Conservation (phyloP, 345 rosid genomes). For the Aquilaria malaccensis region DNA sequence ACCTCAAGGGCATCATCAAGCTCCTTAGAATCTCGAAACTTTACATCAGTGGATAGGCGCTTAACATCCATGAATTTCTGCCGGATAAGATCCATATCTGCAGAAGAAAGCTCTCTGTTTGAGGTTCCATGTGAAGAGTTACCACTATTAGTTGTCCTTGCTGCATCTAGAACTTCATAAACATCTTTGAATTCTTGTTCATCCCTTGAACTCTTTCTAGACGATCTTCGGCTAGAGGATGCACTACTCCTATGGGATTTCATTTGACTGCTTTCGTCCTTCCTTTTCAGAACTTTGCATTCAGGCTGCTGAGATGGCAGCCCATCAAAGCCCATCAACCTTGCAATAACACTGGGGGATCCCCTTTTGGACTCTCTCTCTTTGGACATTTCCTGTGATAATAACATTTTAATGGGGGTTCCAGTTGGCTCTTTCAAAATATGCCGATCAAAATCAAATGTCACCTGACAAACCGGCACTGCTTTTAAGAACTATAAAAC, state of each 20-base stretch:
- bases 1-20: slow-evolving; percentile 71
- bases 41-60: slow-evolving; percentile 64
- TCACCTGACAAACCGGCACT: slow-evolving; percentile 34
- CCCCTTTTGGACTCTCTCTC: slow-evolving; percentile 64
- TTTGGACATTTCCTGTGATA: slow-evolving; percentile 79
- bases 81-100: slow-evolving; percentile 68
- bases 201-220: slow-evolving; percentile 58
- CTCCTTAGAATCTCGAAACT: slow-evolving; percentile 68
- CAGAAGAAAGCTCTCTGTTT: slow-evolving; percentile 35
- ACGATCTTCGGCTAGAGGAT: slow-evolving; percentile 40
- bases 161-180: slow-evolving; percentile 73
- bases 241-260: slow-evolving; percentile 32
- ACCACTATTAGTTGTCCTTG: slow-evolving; percentile 36
- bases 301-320: slow-evolving; percentile 53
- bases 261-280: slow-evolving; percentile 28
- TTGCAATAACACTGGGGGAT: slow-evolving; percentile 77
- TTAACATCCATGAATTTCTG: slow-evolving; percentile 76
- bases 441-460: slow-evolving; percentile 32
- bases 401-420: slow-evolving; percentile 59
- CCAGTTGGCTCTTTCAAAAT: slow-evolving; percentile 33
- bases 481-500: slow-evolving; percentile 8
- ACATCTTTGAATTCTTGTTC: slow-evolving; percentile 95
- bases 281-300: slow-evolving; percentile 36
- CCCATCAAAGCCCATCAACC: slow-evolving; percentile 94
- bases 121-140: slow-evolving; percentile 24